These are phyloP conservation scores for Colletotrichum eremochloae DNA, from an alignment of 2,329 filamentous ascomycete species.

Conservation along the genomic window DNA sequence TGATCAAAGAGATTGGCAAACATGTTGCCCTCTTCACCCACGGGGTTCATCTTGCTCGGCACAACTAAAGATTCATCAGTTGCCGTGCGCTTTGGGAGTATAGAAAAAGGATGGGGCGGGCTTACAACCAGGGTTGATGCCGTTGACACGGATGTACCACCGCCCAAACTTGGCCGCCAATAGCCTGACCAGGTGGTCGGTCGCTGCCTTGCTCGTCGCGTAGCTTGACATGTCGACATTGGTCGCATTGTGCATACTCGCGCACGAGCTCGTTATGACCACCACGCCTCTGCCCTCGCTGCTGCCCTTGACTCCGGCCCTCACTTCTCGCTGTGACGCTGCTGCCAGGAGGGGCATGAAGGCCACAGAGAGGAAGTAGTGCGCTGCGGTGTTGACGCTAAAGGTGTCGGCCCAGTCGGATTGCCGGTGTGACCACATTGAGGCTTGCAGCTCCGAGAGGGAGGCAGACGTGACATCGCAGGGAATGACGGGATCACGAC, in stretches of 20 bases:
- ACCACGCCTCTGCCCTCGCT: constrained; percentile 59
- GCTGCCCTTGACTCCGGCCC: constrained; percentile 47
- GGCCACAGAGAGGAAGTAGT: constrained; percentile 63
- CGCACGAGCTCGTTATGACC: constrained; percentile 64
- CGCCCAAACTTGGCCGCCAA: constrained; percentile 61
- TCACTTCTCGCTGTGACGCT: constrained; percentile 51
- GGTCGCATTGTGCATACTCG: constrained; percentile 65
- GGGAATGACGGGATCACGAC: constrained; percentile 48
- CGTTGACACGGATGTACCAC: constrained; percentile 51
- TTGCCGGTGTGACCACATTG: constrained; percentile 60
- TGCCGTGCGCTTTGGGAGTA: too few relatives aligned
- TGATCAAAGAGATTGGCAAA: constrained; percentile 51
- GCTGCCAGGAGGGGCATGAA: constrained; percentile 58
- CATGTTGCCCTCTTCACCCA: constrained; percentile 50
- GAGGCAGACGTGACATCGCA: constrained; percentile 60
- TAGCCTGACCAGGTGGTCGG: constrained; percentile 63
- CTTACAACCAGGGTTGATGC: constrained; percentile 52
- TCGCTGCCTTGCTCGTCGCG: constrained; percentile 64
- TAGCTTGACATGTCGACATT: constrained; percentile 67
- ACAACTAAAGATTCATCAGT: constrained; percentile 44
- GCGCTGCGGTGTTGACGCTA: constrained; percentile 61
- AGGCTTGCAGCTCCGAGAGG: constrained; percentile 57
- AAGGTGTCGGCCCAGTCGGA: constrained; percentile 62
- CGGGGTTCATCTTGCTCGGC: constrained; percentile 52
- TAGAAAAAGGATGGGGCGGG: neutral